phyloP scores from a whole-genome alignment of 2,329 filamentous ascomycete species.

The Sporothrix dimorphospora region DNA sequence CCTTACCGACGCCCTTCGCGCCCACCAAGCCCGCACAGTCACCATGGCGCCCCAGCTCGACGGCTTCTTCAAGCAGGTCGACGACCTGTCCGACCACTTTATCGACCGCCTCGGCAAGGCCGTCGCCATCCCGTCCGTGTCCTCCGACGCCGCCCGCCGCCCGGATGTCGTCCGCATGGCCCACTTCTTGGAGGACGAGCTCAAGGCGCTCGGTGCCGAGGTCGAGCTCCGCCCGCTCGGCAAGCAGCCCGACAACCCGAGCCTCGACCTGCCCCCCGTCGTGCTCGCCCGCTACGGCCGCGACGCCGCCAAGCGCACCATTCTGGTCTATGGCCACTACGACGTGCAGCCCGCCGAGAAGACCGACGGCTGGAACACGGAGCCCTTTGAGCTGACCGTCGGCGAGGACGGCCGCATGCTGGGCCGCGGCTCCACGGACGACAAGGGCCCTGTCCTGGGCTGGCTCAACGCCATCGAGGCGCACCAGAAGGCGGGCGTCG shows the following conservation, averaged over 20 bases:
- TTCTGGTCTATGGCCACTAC: constrained; percentile 97
- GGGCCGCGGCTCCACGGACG: constrained; percentile 91
- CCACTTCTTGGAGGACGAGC: constrained; percentile 81
- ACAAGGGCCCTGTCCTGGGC: constrained; percentile 95
- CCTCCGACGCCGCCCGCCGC: constrained; percentile 84
- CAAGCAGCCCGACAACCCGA: constrained; percentile 87
- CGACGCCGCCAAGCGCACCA: constrained; percentile 90
- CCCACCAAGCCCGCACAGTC: constrained; percentile 64
- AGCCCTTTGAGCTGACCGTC: constrained; percentile 86
- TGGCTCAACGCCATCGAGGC: constrained; percentile 99
- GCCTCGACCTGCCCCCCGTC: constrained; percentile 89
- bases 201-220: constrained; percentile 79
- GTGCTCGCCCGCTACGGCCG: constrained; percentile 90
- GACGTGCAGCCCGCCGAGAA: constrained; percentile 94
- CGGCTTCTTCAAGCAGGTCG: constrained; percentile 90
- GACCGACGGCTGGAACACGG: constrained; percentile 93
- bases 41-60: constrained; percentile 87
- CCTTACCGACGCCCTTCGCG: constrained; percentile 56
- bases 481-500: constrained; percentile 90
- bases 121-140: constrained; percentile 95
- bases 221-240: constrained; percentile 87
- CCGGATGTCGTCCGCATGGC: constrained; percentile 97
- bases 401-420: constrained; percentile 95
- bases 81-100: constrained; percentile 76
- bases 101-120: constrained; percentile 89